These are phyloP conservation scores for Saccharomycopsis sp. DNA, from an alignment of 805 yeast species.

Conservation along the genomic window DNA sequence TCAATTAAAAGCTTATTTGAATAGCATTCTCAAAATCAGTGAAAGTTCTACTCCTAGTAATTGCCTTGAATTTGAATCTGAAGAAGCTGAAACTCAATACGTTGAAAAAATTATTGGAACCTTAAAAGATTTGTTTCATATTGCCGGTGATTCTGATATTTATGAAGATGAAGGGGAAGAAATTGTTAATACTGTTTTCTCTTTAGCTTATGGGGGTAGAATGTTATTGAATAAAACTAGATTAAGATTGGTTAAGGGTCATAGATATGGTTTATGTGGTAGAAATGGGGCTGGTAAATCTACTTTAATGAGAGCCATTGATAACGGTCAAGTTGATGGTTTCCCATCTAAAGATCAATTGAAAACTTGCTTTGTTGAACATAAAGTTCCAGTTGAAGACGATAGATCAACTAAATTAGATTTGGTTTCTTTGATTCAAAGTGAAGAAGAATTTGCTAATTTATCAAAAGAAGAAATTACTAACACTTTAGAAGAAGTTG, in stretches of 20 bases:
- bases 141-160: slow-evolving; percentile 42
- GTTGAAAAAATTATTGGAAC: slow-evolving; percentile 36
- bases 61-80: slow-evolving; percentile 21
- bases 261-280: slow-evolving; percentile 96
- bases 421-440: slow-evolving; percentile 75
- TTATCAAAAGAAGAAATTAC: slow-evolving; percentile 66
- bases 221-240: slow-evolving; percentile 92
- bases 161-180: slow-evolving; percentile 75
- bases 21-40: slow-evolving; percentile 27
- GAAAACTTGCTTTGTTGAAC: slow-evolving; percentile 94
- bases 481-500: slow-evolving; percentile 70
- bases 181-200: slow-evolving; percentile 89
- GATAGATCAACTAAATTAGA: slow-evolving; percentile 56
- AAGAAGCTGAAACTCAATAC: slow-evolving; percentile 29
- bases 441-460: slow-evolving; percentile 68
- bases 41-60: slow-evolving; percentile 5
- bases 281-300: slow-evolving; percentile 99
- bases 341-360: slow-evolving; percentile 85
- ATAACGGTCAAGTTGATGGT: slow-evolving; percentile 94
- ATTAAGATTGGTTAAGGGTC: slow-evolving; percentile 82
- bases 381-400: slow-evolving; percentile 89
- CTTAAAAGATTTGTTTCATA: slow-evolving; percentile 45
- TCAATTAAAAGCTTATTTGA: slow-evolving; percentile 45
- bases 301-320: slow-evolving; percentile 92
- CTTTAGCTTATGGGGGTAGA: slow-evolving; percentile 94